Evolutionary conservation across 495 filamentous ascomycete genomes (phyloP).

Genomic region (Podospora australis): DNA sequence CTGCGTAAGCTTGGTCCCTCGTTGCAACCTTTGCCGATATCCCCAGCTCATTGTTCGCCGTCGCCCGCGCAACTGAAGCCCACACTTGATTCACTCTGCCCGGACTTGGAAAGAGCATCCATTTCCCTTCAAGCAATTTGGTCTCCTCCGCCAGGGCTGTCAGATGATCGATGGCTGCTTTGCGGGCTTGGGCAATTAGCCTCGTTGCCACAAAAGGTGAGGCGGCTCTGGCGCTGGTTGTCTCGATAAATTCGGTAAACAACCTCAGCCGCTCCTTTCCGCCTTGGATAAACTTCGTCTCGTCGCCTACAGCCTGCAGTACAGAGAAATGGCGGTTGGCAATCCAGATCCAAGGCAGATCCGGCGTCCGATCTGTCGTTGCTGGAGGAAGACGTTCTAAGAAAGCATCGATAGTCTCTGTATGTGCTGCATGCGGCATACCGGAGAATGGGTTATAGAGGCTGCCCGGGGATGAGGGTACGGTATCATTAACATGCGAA

Average conservation of each 20-base stretch:
- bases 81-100: conserved; percentile 57
- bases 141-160: conserved; percentile 42
- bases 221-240: neutral
- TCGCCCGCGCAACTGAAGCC: conserved; percentile 55
- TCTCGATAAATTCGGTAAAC: conserved; percentile 26
- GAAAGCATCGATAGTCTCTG: conserved; percentile 57
- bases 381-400: conserved; percentile 59
- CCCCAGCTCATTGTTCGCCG: conserved; percentile 58
- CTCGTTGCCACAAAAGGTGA: conserved; percentile 19
- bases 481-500: neutral
- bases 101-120: conserved; percentile 70
- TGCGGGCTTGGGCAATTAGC: conserved; percentile 46
- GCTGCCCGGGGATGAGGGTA: neutral
- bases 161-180: conserved; percentile 47
- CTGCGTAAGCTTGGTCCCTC: conserved; percentile 26
- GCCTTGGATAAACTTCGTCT: conserved; percentile 20
- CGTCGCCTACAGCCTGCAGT: conserved; percentile 15
- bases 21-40: conserved; percentile 64
- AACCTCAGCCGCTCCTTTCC: conserved; percentile 33
- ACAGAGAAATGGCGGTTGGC: conserved; percentile 46
- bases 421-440: conserved; percentile 33
- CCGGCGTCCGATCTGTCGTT: conserved; percentile 35
- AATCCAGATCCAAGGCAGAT: conserved; percentile 62
- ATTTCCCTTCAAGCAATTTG: conserved; percentile 36
- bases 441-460: conserved; percentile 40